A percentile compares a stretch with the other conserved stretches of the same genome.
These are phyloP conservation scores for Aphanomyces cochlioides DNA, from an alignment of 352 stramenopile species.

Conservation along the genomic window DNA sequence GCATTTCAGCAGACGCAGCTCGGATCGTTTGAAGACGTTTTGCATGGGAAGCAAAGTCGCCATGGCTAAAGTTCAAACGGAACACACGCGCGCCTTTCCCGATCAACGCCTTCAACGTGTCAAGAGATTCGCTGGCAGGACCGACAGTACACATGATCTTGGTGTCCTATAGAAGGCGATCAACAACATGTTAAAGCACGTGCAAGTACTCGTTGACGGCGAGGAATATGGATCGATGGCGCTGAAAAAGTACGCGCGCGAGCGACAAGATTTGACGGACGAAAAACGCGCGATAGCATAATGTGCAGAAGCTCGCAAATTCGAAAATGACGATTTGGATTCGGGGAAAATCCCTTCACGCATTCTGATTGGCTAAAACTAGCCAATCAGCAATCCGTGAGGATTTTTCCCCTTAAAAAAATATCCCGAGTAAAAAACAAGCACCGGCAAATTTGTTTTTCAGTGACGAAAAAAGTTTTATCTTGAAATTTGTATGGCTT, in stretches of 20 bases:
- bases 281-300: background rate
- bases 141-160: conserved; percentile 30
- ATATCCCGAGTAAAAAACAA: no score
- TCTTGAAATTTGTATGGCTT: no score
- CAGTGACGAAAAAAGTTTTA: no score
- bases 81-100: conserved; percentile 16
- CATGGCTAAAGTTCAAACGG: conserved; percentile 27
- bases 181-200: background rate
- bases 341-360: background rate
- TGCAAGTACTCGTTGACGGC: background rate
- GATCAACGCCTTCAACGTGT: conserved; percentile 16
- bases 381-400: background rate
- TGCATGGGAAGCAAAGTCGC: conserved; percentile 18
- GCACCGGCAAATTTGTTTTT: no score
- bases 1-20: background rate
- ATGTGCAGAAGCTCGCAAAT: background rate
- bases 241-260: background rate
- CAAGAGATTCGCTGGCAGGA: conserved; percentile 17
- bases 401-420: no score
- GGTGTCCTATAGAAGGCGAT: background rate
- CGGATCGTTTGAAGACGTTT: conserved; percentile 11
- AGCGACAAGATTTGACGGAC: background rate
- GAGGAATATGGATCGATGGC: background rate
- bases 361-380: background rate
- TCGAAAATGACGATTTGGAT: background rate